Percentiles rank a stretch among this genome's conserved stretches.
These are phyloP conservation scores for Microsporum canis DNA, from an alignment of 2,329 filamentous ascomycete genomes.

Conservation along the genomic window DNA sequence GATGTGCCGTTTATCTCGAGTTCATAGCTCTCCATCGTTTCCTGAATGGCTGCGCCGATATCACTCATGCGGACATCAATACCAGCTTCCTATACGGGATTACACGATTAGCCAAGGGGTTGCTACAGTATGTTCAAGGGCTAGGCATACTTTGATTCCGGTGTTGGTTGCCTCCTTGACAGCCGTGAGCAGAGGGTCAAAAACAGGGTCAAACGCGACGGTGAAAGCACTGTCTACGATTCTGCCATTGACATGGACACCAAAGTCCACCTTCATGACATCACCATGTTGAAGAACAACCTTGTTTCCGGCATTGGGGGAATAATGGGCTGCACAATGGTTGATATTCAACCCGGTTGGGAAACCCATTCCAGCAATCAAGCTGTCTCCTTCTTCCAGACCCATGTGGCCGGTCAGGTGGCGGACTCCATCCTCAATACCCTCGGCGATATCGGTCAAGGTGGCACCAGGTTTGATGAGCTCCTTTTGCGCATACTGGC, in stretches of 20 bases:
- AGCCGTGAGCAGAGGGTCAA: slow-evolving; percentile 55
- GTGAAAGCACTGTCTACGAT: slow-evolving; percentile 65
- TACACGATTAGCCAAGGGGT: background rate
- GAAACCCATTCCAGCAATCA: slow-evolving; percentile 75
- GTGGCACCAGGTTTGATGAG: slow-evolving; percentile 66
- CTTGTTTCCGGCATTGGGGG: slow-evolving; percentile 78
- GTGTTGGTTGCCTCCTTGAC: slow-evolving; percentile 60
- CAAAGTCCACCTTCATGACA: slow-evolving; percentile 65
- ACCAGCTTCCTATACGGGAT: slow-evolving; percentile 56
- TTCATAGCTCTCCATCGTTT: slow-evolving; percentile 89
- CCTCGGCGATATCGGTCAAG: slow-evolving; percentile 70
- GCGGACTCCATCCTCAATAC: slow-evolving; percentile 75
- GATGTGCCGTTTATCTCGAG: slow-evolving; percentile 69
- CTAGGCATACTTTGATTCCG: slow-evolving; percentile 51
- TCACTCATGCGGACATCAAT: slow-evolving; percentile 85
- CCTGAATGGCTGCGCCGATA: slow-evolving; percentile 72
- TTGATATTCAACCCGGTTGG: slow-evolving; percentile 75
- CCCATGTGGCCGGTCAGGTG: slow-evolving; percentile 66
- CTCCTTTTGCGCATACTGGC: slow-evolving; percentile 67
- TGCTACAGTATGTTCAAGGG: background rate
- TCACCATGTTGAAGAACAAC: slow-evolving; percentile 53
- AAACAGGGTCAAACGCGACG: slow-evolving; percentile 55
- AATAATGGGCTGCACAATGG: slow-evolving; percentile 77
- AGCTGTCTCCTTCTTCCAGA: slow-evolving; percentile 63
- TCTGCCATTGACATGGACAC: slow-evolving; percentile 57